phyloP scores from a whole-genome alignment of 1,139 yeast genomes.

The Sugiyamaella sp. region DNA sequence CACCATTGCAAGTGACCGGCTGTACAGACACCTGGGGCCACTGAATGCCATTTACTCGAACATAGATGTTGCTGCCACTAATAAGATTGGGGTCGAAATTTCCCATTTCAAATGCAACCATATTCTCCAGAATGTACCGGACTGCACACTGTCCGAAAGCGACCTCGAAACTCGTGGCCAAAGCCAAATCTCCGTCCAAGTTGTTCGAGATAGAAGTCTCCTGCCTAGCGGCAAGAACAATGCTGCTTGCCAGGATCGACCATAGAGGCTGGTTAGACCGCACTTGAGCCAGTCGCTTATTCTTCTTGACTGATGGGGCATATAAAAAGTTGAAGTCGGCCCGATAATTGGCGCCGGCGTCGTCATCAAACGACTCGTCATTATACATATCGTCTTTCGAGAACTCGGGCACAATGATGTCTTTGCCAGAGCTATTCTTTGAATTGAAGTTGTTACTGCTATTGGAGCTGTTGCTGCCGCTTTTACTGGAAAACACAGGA shows the following conservation, averaged over 20 bases:
- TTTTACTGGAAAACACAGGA: slow-evolving; percentile 8
- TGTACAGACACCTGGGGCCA: slow-evolving; percentile 44
- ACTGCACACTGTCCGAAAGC: slow-evolving; percentile 33
- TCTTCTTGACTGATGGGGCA: slow-evolving; percentile 31
- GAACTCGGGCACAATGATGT: slow-evolving; percentile 19
- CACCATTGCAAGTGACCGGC: slow-evolving; percentile 23
- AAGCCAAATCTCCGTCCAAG: slow-evolving; percentile 17
- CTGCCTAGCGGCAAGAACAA: slow-evolving; percentile 44
- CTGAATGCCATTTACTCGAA: slow-evolving; percentile 41
- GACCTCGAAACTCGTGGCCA: slow-evolving; percentile 12
- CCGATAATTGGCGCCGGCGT: slow-evolving; percentile 6
- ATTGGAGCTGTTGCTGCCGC: neutral
- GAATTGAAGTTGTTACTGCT: neutral
- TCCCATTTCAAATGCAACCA: slow-evolving; percentile 39
- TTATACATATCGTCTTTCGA: slow-evolving; percentile 8
- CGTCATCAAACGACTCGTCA: slow-evolving; percentile 13
- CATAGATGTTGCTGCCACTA: slow-evolving; percentile 30
- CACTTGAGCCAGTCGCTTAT: slow-evolving; percentile 36
- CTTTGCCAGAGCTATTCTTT: slow-evolving; percentile 10
- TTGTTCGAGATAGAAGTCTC: slow-evolving; percentile 26
- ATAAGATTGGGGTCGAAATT: slow-evolving; percentile 26
- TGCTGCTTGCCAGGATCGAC: slow-evolving; percentile 43
- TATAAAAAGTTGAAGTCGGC: slow-evolving; percentile 30
- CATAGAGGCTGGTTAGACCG: slow-evolving; percentile 43
- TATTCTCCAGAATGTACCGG: slow-evolving; percentile 39